Percentiles rank a stretch among this genome's conserved stretches.
phyloP scores from a whole-genome alignment of 495 filamentous ascomycete genomes.

The Penicillium pulvis region DNA sequence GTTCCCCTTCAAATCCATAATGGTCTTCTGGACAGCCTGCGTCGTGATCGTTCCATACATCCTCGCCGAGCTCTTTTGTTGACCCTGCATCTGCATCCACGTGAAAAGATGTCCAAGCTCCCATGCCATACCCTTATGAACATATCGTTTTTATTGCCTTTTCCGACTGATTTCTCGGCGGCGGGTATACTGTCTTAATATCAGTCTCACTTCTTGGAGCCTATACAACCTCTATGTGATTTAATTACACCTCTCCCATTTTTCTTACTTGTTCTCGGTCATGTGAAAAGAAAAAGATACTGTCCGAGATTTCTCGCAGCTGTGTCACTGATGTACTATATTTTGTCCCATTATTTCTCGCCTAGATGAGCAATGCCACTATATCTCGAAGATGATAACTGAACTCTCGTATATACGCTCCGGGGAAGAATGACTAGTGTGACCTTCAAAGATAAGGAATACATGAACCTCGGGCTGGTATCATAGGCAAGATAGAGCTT shows the following conservation, averaged over 20 bases:
- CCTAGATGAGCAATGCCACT: slow-evolving; percentile 18
- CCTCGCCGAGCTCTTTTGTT: slow-evolving; percentile 30
- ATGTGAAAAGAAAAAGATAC: neutral
- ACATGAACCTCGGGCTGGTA: too few relatives aligned
- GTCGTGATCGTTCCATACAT: slow-evolving; percentile 88
- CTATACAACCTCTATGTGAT: slow-evolving; percentile 19
- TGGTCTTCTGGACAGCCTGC: slow-evolving; percentile 85
- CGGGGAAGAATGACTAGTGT: neutral
- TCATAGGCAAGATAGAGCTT: neutral
- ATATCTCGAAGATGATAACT: slow-evolving; percentile 4
- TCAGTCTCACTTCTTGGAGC: neutral
- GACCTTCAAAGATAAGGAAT: neutral
- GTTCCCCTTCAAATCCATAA: slow-evolving; percentile 58
- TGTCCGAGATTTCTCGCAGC: neutral
- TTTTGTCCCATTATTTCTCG: slow-evolving; percentile 6
- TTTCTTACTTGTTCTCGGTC: neutral
- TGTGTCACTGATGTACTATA: slow-evolving; percentile 21
- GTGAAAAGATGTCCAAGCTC: neutral
- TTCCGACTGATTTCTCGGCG: slow-evolving; percentile 8
- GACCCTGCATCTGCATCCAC: neutral
- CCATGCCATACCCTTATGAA: slow-evolving; percentile 4
- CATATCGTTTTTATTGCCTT: slow-evolving; percentile 14
- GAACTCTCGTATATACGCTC: neutral
- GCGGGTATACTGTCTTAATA: slow-evolving; percentile 10
- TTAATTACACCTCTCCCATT: slow-evolving; percentile 7